Evolutionary conservation across 108 stramenopile species (phyloP).

Genomic region (Nannochloropsis salina): DNA sequence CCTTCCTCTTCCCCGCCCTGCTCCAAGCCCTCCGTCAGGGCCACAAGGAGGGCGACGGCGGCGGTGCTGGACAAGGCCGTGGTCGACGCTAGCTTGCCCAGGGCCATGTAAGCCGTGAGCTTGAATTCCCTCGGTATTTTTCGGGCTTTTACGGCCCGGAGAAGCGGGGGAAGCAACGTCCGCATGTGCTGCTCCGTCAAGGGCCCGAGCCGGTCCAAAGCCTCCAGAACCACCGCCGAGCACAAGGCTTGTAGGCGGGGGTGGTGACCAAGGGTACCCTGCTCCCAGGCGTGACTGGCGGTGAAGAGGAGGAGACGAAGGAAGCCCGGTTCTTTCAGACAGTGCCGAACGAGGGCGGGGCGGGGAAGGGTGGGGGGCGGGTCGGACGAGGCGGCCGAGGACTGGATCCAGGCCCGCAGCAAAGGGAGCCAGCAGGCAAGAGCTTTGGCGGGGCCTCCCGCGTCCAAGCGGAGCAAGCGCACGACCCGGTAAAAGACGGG

Average conservation of each 20-base stretch:
- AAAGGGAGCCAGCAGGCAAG: background rate
- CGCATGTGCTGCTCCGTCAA: background rate
- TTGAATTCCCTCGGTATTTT: background rate
- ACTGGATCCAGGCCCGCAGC: background rate
- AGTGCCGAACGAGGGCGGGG: background rate
- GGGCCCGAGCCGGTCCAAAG: background rate
- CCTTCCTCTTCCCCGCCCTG: background rate
- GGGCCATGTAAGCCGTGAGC: background rate
- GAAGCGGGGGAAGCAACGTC: background rate
- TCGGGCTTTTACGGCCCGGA: constrained; percentile 15
- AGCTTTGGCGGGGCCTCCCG: background rate
- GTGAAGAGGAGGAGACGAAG: background rate
- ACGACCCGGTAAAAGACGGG: background rate
- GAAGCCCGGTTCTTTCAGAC: background rate
- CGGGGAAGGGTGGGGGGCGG: background rate
- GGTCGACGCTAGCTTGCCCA: background rate
- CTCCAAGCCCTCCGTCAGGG: background rate
- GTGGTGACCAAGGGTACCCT: background rate
- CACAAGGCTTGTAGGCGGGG: background rate
- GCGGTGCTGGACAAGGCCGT: background rate
- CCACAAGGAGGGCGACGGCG: background rate
- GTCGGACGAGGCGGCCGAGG: background rate
- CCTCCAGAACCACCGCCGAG: background rate
- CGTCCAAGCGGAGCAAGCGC: background rate
- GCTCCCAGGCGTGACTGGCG: background rate